Evolutionary conservation across 2,329 filamentous ascomycete genomes (phyloP), one percentile per base, ranked within the genome.

Genomic region (Gnomoniopsis smithogilvyi): DNA sequence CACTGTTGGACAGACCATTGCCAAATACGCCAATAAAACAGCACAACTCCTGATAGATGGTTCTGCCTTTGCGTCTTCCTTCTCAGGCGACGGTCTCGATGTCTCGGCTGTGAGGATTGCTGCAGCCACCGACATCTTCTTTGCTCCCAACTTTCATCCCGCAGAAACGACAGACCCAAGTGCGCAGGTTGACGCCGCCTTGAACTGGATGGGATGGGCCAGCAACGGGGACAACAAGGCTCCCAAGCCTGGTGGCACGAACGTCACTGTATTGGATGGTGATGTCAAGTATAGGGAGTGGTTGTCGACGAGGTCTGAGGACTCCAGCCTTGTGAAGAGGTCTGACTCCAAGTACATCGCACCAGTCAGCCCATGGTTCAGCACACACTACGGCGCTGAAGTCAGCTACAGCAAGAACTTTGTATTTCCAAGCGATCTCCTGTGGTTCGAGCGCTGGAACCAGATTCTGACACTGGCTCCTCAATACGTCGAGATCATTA

Each of bases 11-110:
- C 65, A 70, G 46, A 80, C 78, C 66, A 73, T 83, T 58, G 74
- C 73, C 15, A 69, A 77, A 54, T 84, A 80, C 59, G 74, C 71
- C 2, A 66, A 65, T 17, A 68, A 70, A 4, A 66, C 77, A 0
- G 78, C 75, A 0, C 80, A 84, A 64, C 78, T 83, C 34, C 72
- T 70, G 51, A 74, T 82, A 41, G 76, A 81, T 41, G 71, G 72
- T 49, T 77, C 78, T 58, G 70, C 78, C 6, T 80, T 84, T 60
- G 81, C 78, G 1, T 83, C 81, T 0, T 83, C 81, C 0, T 84
- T 84, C 64, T 72, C 72, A 0, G 78, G 79, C 2, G 76, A 81
- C 46, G 74, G 76, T 1, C 66, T 81, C 8, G 76, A 81, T 59
- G 71, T 78, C 11, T 64, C 69, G 7, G 70, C 72, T 15, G 69